Evolutionary conservation across 345 rosid species (phyloP).

Genomic region (Eucalyptus tenuipes): DNA sequence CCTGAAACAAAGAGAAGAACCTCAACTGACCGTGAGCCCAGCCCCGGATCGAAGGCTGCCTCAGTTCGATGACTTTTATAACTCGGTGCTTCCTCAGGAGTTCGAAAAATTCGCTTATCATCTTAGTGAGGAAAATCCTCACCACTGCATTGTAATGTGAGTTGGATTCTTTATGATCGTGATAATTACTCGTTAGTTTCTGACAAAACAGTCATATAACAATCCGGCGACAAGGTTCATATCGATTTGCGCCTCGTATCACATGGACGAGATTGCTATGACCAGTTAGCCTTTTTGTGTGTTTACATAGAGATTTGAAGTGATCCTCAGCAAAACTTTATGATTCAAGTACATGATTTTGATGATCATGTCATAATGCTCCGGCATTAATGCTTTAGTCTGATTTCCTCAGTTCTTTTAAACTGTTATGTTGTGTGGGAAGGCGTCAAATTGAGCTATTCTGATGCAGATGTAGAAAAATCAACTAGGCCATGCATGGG

Average conservation of each 20-base stretch:
- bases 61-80: not conserved
- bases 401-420: not conserved
- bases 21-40: not conserved
- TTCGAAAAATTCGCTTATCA: not conserved
- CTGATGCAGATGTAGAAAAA: not conserved
- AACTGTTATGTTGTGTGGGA: not conserved
- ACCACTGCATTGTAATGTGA: not conserved
- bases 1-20: not conserved
- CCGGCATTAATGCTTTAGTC: not conserved
- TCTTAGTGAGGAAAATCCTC: not conserved
- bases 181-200: not conserved
- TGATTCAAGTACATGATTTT: not conserved
- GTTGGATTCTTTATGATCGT: not conserved
- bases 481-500: not conserved
- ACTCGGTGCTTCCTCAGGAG: not conserved
- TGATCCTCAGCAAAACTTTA: not conserved
- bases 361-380: not conserved
- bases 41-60: not conserved
- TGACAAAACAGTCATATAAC: not conserved
- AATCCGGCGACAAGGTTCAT: not conserved
- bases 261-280: not conserved
- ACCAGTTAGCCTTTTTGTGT: not conserved
- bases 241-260: not conserved
- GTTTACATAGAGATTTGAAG: not conserved
- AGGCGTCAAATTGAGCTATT: not conserved